These are phyloP conservation scores for Darksidea phi DNA, from an alignment of 495 filamentous ascomycete genomes.

Conservation along the genomic window DNA sequence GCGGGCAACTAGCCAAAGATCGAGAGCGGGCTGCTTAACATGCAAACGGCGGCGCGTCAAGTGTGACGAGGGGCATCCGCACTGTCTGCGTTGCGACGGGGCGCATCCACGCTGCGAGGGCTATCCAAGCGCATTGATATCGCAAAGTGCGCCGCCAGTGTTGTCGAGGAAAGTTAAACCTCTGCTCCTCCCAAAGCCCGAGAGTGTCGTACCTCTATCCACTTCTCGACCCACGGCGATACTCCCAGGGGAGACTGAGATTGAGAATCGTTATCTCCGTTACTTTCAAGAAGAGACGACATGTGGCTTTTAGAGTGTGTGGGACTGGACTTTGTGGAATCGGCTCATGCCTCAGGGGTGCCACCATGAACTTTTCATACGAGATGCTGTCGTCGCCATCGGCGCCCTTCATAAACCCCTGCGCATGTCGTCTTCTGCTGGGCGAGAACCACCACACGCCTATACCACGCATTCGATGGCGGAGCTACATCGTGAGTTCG, in stretches of 20 bases:
- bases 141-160: neutral
- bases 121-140: neutral
- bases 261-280: slow-evolving; percentile 13
- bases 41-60: slow-evolving; percentile 3
- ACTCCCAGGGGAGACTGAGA: slow-evolving; percentile 13
- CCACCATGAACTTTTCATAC: slow-evolving; percentile 14
- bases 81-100: neutral
- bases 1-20: neutral
- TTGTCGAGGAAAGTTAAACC: neutral
- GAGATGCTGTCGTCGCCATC: slow-evolving; percentile 20
- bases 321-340: slow-evolving; percentile 19
- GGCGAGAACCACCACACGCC: neutral
- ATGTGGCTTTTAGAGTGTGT: slow-evolving; percentile 14
- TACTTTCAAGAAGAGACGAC: slow-evolving; percentile 19
- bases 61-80: neutral
- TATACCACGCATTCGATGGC: slow-evolving; percentile 1
- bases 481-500: slow-evolving; percentile 16
- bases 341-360: slow-evolving; percentile 16
- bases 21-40: neutral
- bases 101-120: neutral
- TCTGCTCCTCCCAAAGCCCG: neutral
- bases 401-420: slow-evolving; percentile 10
- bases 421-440: slow-evolving; percentile 3
- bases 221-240: neutral
- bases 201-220: neutral